Evolutionary conservation across 176 grass and related monocot species (phyloP).

Genomic region (Cocos nucifera): DNA sequence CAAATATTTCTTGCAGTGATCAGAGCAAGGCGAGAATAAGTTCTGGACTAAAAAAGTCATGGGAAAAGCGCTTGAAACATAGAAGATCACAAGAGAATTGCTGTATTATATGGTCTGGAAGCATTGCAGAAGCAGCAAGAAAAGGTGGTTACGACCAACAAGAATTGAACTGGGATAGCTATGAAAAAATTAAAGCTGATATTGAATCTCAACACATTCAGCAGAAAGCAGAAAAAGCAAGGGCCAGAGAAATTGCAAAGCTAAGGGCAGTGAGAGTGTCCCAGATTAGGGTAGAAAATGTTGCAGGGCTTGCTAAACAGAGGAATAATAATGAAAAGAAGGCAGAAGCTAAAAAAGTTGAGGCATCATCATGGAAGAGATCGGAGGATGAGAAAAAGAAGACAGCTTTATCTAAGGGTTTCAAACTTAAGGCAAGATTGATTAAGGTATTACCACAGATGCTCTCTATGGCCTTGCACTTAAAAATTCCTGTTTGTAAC

Average conservation of each 20-base stretch:
- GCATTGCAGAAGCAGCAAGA: constrained; percentile 56
- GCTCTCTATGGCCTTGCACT: too few species aligned
- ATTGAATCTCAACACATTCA: constrained; percentile 30
- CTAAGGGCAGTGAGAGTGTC: constrained; percentile 13
- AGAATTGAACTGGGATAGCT: constrained; percentile 68
- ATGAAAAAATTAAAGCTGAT: constrained; percentile 44
- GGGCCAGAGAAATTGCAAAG: constrained; percentile 25
- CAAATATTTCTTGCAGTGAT: constrained; percentile 32
- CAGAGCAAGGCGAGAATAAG: constrained; percentile 59
- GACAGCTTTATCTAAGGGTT: constrained; percentile 26
- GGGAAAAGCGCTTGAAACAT: constrained; percentile 24
- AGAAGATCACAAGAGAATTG: constrained; percentile 31
- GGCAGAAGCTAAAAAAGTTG: constrained; percentile 19
- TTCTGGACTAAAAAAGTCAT: constrained; percentile 37
- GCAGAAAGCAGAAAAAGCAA: constrained; percentile 30
- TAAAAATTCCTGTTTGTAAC: too few species aligned
- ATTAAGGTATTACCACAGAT: constrained; percentile 51
- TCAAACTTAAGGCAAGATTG: constrained; percentile 61
- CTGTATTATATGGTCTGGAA: constrained; percentile 43
- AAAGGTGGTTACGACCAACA: constrained; percentile 34
- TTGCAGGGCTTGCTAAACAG: constrained; percentile 3
- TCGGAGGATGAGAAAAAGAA: constrained; percentile 16
- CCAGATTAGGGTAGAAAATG: constrained; percentile 14
- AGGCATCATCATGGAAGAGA: constrained; percentile 20
- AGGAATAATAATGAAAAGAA: constrained; percentile 18